phyloP scores from a whole-genome alignment of 176 grass and related monocot genomes.

The Cenchrus americanus region DNA sequence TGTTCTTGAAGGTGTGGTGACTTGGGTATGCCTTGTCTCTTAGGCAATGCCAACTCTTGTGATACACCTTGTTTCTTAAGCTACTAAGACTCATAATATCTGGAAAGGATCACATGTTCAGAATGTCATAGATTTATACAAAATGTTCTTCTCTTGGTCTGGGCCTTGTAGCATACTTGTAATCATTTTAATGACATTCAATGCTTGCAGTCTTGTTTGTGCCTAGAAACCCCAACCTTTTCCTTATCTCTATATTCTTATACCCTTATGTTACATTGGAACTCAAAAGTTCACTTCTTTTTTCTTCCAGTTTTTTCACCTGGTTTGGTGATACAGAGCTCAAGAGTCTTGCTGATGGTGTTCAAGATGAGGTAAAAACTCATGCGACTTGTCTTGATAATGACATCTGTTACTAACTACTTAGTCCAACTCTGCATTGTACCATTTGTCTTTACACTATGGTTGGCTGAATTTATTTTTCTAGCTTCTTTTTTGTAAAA shows the following conservation, averaged over 20 bases:
- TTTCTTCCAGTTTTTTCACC: slow-evolving; percentile 72
- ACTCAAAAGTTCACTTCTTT: neutral
- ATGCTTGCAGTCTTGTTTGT: neutral
- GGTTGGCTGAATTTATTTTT: neutral
- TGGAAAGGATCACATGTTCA: neutral
- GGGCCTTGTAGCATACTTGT: neutral
- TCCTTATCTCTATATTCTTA: neutral
- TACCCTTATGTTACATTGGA: neutral
- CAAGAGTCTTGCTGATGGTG: slow-evolving; percentile 68
- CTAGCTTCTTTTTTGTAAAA: neutral
- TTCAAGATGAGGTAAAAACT: slow-evolving; percentile 80
- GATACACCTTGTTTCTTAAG: neutral
- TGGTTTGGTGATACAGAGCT: slow-evolving; percentile 84
- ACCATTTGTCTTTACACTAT: neutral
- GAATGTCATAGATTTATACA: neutral
- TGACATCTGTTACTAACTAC: neutral
- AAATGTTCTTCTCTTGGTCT: neutral
- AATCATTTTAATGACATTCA: neutral
- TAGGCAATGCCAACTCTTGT: neutral
- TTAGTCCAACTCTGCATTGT: no score
- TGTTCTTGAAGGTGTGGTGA: neutral
- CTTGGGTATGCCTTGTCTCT: neutral
- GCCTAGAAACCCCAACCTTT: neutral
- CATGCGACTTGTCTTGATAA: neutral
- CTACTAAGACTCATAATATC: neutral